Evolutionary conservation across 441 rosid genomes (phyloP).

Genomic region (Jatropha multifida): DNA sequence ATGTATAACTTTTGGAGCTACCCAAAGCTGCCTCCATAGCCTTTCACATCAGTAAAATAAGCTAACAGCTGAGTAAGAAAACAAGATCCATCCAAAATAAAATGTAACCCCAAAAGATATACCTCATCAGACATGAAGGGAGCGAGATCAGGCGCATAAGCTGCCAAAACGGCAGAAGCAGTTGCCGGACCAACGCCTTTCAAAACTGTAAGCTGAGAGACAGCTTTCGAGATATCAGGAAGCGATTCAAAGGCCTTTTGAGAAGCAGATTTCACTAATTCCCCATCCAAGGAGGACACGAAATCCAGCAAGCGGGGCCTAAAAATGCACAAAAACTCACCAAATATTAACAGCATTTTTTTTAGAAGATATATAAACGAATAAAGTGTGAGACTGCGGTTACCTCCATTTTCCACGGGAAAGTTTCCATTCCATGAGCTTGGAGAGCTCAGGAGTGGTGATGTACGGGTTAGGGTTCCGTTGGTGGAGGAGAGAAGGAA

Average conservation of each 20-base stretch:
- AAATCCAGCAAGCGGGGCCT: slow-evolving; percentile 81
- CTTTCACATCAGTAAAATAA: slow-evolving; percentile 33
- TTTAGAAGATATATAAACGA: neutral
- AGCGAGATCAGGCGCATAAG: slow-evolving; percentile 74
- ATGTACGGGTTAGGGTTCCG: slow-evolving; percentile 81
- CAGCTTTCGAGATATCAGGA: slow-evolving; percentile 67
- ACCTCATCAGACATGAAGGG: slow-evolving; percentile 97
- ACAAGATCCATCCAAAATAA: neutral
- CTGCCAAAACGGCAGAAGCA: slow-evolving; percentile 85
- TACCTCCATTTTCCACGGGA: slow-evolving; percentile 93
- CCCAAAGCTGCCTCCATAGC: slow-evolving; percentile 79
- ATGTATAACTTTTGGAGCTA: slow-evolving; percentile 63
- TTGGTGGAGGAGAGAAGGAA: slow-evolving; percentile 56
- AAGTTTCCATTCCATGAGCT: slow-evolving; percentile 88
- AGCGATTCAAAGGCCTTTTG: slow-evolving; percentile 68
- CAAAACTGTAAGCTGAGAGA: slow-evolving; percentile 67
- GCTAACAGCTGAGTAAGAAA: neutral
- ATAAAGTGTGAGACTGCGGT: neutral
- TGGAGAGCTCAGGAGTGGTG: slow-evolving; percentile 69
- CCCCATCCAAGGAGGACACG: slow-evolving; percentile 72
- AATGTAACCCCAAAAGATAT: neutral
- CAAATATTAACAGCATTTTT: neutral
- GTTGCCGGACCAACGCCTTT: slow-evolving; percentile 95
- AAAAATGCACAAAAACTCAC: neutral
- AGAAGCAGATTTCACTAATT: slow-evolving; percentile 63